phyloP scores from a whole-genome alignment of 306 rosid genomes.

The Mucuna pruriens region DNA sequence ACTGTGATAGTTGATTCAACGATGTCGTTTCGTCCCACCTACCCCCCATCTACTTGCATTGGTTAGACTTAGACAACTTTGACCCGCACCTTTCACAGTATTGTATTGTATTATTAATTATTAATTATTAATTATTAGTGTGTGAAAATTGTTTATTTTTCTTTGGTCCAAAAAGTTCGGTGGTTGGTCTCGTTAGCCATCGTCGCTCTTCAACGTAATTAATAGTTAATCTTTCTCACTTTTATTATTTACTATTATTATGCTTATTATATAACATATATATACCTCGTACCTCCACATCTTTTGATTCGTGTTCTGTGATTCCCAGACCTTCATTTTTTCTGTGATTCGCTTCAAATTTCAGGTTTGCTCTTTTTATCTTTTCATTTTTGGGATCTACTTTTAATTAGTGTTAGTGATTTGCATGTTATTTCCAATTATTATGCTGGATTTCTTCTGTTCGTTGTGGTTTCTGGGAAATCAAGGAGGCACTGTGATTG shows the following conservation, averaged over 20 bases:
- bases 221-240: conserved; percentile 18
- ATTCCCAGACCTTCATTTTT: conserved; percentile 41
- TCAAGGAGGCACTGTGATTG: background rate
- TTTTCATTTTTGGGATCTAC: background rate
- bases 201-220: conserved; percentile 26
- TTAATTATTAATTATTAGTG: no score
- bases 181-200: conserved; percentile 30
- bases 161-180: background rate
- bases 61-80: background rate
- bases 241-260: background rate
- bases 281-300: background rate
- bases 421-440: background rate
- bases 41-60: background rate
- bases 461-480: conserved; percentile 1
- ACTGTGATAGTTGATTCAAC: background rate
- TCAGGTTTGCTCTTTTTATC: conserved; percentile 49
- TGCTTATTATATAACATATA: background rate
- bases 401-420: background rate
- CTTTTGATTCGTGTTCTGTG: conserved; percentile 16
- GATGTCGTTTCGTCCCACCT: conserved; percentile 23
- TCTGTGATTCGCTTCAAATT: conserved; percentile 15
- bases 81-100: background rate
- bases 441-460: background rate
- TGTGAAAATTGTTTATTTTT: background rate
- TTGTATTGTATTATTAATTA: no score